phyloP scores from a whole-genome alignment of 2,329 filamentous ascomycete genomes.

The Fusarium setosum region DNA sequence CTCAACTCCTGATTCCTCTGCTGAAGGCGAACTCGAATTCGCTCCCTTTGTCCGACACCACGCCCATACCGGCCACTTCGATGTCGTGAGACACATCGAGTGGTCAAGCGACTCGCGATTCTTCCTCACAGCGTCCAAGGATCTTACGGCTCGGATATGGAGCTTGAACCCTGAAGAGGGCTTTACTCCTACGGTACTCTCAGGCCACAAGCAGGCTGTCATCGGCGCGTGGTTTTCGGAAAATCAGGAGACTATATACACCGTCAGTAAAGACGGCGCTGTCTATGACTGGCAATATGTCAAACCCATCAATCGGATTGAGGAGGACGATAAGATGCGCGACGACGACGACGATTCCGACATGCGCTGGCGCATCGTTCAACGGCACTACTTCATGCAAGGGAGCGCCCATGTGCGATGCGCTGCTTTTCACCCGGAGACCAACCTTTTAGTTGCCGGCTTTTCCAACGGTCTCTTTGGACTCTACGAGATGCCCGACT shows the following conservation, averaged over 20 bases:
- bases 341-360: conserved; percentile 71
- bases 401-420: conserved; percentile 88
- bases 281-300: conserved; percentile 94
- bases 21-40: conserved; percentile 88
- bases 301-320: conserved; percentile 65
- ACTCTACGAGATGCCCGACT: conserved; percentile 94
- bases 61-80: conserved; percentile 89
- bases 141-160: conserved; percentile 95
- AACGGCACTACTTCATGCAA: conserved; percentile 94
- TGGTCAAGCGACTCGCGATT: conserved; percentile 98
- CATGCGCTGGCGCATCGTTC: conserved; percentile 89
- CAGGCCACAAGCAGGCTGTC: conserved; percentile 90
- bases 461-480: conserved; percentile 96
- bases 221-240: conserved; percentile 97
- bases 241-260: conserved; percentile 95
- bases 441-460: conserved; percentile 93
- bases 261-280: conserved; percentile 96
- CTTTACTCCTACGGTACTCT: conserved; percentile 89
- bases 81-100: conserved; percentile 85
- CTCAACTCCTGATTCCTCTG: conserved; percentile 83
- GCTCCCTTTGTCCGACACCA: conserved; percentile 93
- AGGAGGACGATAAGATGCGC: conserved; percentile 69
- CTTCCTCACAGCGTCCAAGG: conserved; percentile 91
- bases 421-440: conserved; percentile 86
- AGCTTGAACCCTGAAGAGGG: conserved; percentile 88